Evolutionary conservation across 2,329 filamentous ascomycete genomes (phyloP), one percentile per base, ranked within the genome.

Genomic region (Clonostachys chloroleuca): DNA sequence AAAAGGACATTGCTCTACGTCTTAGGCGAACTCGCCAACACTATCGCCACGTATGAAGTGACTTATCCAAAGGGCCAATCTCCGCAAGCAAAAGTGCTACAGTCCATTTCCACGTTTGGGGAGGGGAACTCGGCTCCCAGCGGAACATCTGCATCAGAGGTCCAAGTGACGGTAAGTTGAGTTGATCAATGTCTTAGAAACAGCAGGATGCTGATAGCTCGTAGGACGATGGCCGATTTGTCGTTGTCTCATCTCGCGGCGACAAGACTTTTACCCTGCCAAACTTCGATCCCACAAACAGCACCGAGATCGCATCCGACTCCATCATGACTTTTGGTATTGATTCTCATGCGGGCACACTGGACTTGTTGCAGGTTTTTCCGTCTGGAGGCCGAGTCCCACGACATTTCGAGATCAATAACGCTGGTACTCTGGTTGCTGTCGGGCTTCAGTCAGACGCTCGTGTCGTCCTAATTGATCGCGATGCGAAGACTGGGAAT

Each of bases 191-290:
- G 3, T 39, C 7, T 39, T 39, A 10, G 2, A 39, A n/a, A n/a
- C 6, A 5, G 36, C 16, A n/a, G 12, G 12, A 20, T 45, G 13
- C 17, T 24, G 30, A 47, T 34, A n/a, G n/a, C 20, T 17, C 12
- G 17, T 46, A 82, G 80, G 77, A 79, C 43, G 78, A 83, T 56
- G 68, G 74, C 49, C 77, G 74, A 34, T 87, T 82, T 68, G 60
- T 91, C 45, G 72, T 87, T 54, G 75, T 86, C 37, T 86, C 84
- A 3, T 87, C 86, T 52, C 83, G 88, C 51, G 77, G 78, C 58
- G 84, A 86, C 58, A 70, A 68, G 40, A 66, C 74, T 16, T 77
- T 84, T 59, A 56, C 56, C 13, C 69, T 78, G 46, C 64, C 70
- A 47, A 72, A 72, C 62, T 61, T 65, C 35, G 69, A 76, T 56